Percentiles rank a stretch among this genome's conserved stretches.
These are phyloP conservation scores for Heterobasidion parviporum DNA, from an alignment of 1,284 basidiomycete species.

Conservation along the genomic window DNA sequence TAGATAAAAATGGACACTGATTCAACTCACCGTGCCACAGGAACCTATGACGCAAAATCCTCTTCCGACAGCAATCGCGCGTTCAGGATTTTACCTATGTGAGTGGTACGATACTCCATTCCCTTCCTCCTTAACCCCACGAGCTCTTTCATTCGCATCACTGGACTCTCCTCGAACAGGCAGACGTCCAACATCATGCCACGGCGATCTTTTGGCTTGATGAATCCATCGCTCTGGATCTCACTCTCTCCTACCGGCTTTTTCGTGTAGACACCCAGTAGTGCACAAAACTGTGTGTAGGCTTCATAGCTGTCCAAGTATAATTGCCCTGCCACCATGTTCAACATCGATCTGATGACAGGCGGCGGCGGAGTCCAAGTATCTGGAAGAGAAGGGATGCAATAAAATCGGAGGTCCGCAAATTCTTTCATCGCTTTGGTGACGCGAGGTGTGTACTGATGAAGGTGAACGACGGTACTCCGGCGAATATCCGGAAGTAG, in stretches of 20 bases:
- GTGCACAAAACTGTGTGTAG: slow-evolving; percentile 24
- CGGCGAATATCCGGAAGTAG: slow-evolving; percentile 28
- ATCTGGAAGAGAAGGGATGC: slow-evolving; percentile 17
- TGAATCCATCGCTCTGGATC: slow-evolving; percentile 27
- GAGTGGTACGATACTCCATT: slow-evolving; percentile 27
- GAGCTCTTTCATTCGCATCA: slow-evolving; percentile 26
- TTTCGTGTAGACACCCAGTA: slow-evolving; percentile 27
- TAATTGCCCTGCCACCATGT: slow-evolving; percentile 37
- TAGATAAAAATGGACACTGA: too few relatives aligned
- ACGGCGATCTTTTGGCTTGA: slow-evolving; percentile 14
- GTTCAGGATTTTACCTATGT: slow-evolving; percentile 33
- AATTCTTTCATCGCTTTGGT: slow-evolving; percentile 25
- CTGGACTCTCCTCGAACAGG: slow-evolving; percentile 23
- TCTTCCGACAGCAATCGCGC: slow-evolving; percentile 7
- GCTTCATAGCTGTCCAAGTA: slow-evolving; percentile 23
- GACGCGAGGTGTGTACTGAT: slow-evolving; percentile 32
- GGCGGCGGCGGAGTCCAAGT: background rate
- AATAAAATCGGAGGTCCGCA: slow-evolving; percentile 29
- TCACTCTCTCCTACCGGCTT: background rate
- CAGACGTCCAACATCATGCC: slow-evolving; percentile 1
- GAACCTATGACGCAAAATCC: background rate
- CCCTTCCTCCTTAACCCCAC: slow-evolving; percentile 31
- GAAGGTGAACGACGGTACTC: slow-evolving; percentile 26
- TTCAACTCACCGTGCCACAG: too few relatives aligned
- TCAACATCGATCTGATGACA: slow-evolving; percentile 25